Conservation (phyloP, 2,329 filamentous ascomycete genomes). For the Cladosporium halotolerans region DNA sequence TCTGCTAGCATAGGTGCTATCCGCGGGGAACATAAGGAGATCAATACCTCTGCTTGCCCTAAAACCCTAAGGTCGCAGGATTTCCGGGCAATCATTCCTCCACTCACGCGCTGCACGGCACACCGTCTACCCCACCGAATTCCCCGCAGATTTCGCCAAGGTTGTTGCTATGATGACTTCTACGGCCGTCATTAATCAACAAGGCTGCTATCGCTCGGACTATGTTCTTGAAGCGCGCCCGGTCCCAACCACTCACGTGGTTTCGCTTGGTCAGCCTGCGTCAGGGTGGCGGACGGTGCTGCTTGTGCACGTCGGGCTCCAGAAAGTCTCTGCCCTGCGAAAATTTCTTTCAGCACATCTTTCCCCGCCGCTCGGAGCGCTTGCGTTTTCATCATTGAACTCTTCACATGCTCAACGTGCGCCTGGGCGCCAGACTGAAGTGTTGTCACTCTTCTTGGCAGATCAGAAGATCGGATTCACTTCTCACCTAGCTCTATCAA, state of each 20-base stretch:
- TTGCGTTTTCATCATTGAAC: neutral
- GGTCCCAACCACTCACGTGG: neutral
- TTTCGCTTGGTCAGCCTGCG: neutral
- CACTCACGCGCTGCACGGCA: neutral
- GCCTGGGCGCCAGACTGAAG: neutral
- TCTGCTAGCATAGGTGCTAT: neutral
- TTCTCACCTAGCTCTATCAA: neutral
- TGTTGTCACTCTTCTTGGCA: neutral
- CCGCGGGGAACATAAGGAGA: neutral
- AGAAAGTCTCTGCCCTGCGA: neutral
- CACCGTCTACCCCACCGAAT: neutral
- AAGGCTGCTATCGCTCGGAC: neutral
- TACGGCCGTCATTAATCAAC: neutral
- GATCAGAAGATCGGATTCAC: no score
- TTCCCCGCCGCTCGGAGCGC: neutral
- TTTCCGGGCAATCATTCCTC: neutral
- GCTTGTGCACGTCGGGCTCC: neutral
- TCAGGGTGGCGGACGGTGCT: neutral
- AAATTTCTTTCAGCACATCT: neutral
- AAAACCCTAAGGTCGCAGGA: neutral
- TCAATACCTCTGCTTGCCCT: neutral
- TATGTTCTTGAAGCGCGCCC: neutral
- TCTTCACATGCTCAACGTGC: neutral
- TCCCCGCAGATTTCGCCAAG: neutral
- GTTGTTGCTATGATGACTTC: neutral